Conservation (phyloP, 495 filamentous ascomycete species). For the Penicillium ochrochloron region DNA sequence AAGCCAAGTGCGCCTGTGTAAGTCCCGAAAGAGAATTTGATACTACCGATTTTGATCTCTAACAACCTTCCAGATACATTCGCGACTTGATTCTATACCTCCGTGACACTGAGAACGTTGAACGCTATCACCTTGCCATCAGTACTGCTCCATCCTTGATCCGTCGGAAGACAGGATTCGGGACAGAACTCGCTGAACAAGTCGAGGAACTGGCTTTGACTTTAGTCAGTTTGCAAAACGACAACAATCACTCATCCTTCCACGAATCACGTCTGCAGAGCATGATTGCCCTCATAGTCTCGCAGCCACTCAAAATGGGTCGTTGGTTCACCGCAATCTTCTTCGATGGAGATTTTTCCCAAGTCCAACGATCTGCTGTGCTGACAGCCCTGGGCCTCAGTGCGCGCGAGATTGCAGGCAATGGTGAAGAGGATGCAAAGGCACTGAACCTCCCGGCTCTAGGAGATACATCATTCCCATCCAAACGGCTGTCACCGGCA, state of each 20-base stretch:
- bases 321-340: conserved; percentile 83
- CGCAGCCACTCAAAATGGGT: conserved; percentile 76
- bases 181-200: conserved; percentile 84
- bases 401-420: conserved; percentile 86
- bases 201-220: conserved; percentile 77
- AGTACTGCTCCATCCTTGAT: conserved; percentile 77
- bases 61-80: conserved; percentile 64
- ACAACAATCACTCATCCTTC: conserved; percentile 62
- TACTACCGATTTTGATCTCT: conserved; percentile 13
- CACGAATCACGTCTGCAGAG: conserved; percentile 76
- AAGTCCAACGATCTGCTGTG: conserved; percentile 79
- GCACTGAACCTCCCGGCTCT: conserved; percentile 42
- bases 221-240: conserved; percentile 80
- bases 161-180: conserved; percentile 84
- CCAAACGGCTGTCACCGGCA: conserved; percentile 67
- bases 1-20: conserved; percentile 85
- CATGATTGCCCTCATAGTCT: conserved; percentile 81
- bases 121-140: conserved; percentile 80
- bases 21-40: conserved; percentile 28
- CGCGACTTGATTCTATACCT: conserved; percentile 81
- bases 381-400: conserved; percentile 81
- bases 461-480: conserved; percentile 65
- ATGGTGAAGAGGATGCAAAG: conserved; percentile 64
- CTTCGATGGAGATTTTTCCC: conserved; percentile 89
- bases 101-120: conserved; percentile 79